phyloP scores from a whole-genome alignment of 2,329 filamentous ascomycete species.

The Fusarium tricinctum region DNA sequence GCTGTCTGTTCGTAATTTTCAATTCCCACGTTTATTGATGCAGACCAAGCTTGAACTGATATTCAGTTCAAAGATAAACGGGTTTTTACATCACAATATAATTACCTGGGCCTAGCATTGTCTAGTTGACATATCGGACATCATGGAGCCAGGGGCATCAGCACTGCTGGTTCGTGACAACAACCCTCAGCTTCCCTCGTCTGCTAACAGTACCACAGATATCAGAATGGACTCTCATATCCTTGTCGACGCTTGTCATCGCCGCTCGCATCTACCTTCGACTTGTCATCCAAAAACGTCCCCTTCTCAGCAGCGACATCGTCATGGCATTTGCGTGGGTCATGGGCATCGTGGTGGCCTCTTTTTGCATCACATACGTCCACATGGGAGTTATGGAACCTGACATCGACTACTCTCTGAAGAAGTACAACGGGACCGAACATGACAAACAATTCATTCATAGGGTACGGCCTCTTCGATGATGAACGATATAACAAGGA shows the following conservation, averaged over 20 bases:
- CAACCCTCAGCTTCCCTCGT: not conserved
- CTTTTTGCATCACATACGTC: constrained; percentile 9
- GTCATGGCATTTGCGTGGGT: constrained; percentile 31
- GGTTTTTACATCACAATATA: rapidly evolving
- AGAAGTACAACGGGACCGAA: not conserved
- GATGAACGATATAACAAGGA: rapidly evolving
- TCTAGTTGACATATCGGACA: not conserved
- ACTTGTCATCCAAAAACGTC: constrained; percentile 26
- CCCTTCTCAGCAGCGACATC: constrained; percentile 26
- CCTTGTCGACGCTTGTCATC: constrained; percentile 22
- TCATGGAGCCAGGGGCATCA: constrained; percentile 12
- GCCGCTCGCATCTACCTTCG: constrained; percentile 36
- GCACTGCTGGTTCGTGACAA: constrained; percentile 15
- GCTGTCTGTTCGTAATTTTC: not conserved
- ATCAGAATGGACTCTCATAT: constrained; percentile 31
- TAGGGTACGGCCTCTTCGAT: not conserved
- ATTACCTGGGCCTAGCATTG: too few species aligned
- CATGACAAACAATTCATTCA: not conserved
- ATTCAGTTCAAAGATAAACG: not conserved
- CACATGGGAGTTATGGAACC: constrained; percentile 27
- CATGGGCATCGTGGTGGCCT: not conserved
- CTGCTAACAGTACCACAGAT: constrained; percentile 13
- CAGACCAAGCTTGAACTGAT: not conserved
- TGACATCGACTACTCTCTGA: not conserved
- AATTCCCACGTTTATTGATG: not conserved